These are phyloP conservation scores for Aquanectria penicillioides DNA, from an alignment of 2,329 filamentous ascomycete genomes.

Conservation along the genomic window DNA sequence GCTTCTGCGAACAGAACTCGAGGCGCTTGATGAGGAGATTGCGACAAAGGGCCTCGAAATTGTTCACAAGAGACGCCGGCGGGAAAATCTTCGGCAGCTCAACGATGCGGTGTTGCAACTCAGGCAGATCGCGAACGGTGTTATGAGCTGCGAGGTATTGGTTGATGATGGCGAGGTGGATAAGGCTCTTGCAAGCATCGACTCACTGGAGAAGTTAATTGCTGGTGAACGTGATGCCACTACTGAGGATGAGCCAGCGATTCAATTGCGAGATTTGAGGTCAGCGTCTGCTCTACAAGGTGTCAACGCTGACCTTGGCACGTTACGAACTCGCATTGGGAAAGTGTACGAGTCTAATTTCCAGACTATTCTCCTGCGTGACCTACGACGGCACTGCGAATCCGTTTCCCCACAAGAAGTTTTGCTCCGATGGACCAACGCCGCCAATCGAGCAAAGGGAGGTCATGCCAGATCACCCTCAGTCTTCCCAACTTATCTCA, in stretches of 20 bases:
- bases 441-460: slow-evolving; percentile 77
- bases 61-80: slow-evolving; percentile 81
- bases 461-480: slow-evolving; percentile 73
- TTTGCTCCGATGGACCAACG: slow-evolving; percentile 83
- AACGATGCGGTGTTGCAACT: slow-evolving; percentile 87
- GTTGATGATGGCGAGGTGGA: slow-evolving; percentile 89
- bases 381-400: slow-evolving; percentile 83
- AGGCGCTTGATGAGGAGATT: slow-evolving; percentile 85
- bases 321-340: slow-evolving; percentile 82
- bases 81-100: slow-evolving; percentile 86
- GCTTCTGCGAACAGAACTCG: slow-evolving; percentile 79
- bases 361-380: slow-evolving; percentile 78
- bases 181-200: slow-evolving; percentile 79
- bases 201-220: slow-evolving; percentile 81
- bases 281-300: slow-evolving; percentile 82
- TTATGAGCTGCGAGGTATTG: slow-evolving; percentile 80
- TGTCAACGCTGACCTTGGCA: slow-evolving; percentile 79
- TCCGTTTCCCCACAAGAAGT: slow-evolving; percentile 77
- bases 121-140: slow-evolving; percentile 77
- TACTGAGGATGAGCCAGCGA: slow-evolving; percentile 42
- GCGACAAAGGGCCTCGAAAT: slow-evolving; percentile 86
- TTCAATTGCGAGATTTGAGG: slow-evolving; percentile 73
- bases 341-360: slow-evolving; percentile 88
- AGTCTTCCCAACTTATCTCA: slow-evolving; percentile 81
- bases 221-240: slow-evolving; percentile 69